Evolutionary conservation across 768 basidiomycete species (phyloP).

Genomic region (Asterophora parasitica): DNA sequence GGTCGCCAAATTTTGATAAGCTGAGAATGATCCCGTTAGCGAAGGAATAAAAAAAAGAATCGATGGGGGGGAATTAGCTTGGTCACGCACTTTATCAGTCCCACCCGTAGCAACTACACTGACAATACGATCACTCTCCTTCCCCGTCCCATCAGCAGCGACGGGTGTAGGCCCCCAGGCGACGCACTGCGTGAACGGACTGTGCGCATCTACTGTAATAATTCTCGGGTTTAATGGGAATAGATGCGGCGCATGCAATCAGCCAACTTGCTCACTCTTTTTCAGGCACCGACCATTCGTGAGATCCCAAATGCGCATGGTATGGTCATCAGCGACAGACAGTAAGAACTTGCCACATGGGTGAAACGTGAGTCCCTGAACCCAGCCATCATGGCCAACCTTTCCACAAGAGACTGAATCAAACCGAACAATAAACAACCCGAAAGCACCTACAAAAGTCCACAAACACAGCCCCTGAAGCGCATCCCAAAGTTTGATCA

Average conservation of each 20-base stretch:
- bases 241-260: slow-evolving; percentile 24
- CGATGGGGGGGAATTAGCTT: background rate
- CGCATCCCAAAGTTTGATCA: slow-evolving; percentile 70
- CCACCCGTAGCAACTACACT: slow-evolving; percentile 22
- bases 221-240: background rate
- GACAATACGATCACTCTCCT: slow-evolving; percentile 7
- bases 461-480: slow-evolving; percentile 59
- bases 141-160: slow-evolving; percentile 10
- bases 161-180: slow-evolving; percentile 7
- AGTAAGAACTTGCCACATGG: slow-evolving; percentile 67
- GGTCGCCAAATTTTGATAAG: slow-evolving; percentile 10
- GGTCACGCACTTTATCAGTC: slow-evolving; percentile 8
- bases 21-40: background rate
- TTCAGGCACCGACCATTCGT: slow-evolving; percentile 61
- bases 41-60: too few relatives aligned
- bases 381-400: slow-evolving; percentile 66
- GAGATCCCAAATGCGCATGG: slow-evolving; percentile 69
- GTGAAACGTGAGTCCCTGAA: slow-evolving; percentile 66
- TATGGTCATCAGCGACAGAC: slow-evolving; percentile 39
- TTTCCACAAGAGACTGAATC: background rate
- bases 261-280: slow-evolving; percentile 58
- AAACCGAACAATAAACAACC: background rate
- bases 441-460: slow-evolving; percentile 39
- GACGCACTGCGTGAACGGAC: slow-evolving; percentile 11
- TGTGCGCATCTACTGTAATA: slow-evolving; percentile 10